Conservation (phyloP, 108 stramenopile species). For the Cyclotella atomus region DNA sequence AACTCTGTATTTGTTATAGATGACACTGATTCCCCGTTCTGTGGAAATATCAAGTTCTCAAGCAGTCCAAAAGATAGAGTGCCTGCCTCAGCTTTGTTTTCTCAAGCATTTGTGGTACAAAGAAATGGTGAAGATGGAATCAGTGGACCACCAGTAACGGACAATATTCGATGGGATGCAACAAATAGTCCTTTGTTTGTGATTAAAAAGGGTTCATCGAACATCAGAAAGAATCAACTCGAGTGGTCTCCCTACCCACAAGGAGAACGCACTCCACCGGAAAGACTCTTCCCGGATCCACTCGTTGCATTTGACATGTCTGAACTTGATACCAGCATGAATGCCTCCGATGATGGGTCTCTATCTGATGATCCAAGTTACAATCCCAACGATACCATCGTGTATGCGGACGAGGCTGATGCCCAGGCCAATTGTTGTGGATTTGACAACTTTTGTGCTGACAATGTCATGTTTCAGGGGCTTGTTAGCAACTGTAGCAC, state of each 20-base stretch:
- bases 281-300: constrained; percentile 7
- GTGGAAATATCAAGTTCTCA: constrained; percentile 42
- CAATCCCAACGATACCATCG: constrained; percentile 36
- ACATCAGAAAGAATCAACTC: neutral
- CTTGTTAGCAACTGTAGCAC: constrained; percentile 22
- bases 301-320: constrained; percentile 30
- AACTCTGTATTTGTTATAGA: constrained; percentile 13
- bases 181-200: constrained; percentile 48
- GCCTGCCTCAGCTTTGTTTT: constrained; percentile 39
- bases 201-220: constrained; percentile 12
- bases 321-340: constrained; percentile 6
- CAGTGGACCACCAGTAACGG: constrained; percentile 4
- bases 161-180: constrained; percentile 24
- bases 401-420: constrained; percentile 37
- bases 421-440: constrained; percentile 22
- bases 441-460: constrained; percentile 26
- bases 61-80: constrained; percentile 14
- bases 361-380: constrained; percentile 22
- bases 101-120: constrained; percentile 45
- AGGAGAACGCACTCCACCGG: constrained; percentile 19
- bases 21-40: constrained; percentile 39
- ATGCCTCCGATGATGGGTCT: neutral
- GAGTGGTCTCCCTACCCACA: constrained; percentile 4
- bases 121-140: neutral
- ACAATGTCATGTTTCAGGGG: constrained; percentile 29